Evolutionary conservation across 352 stramenopile genomes (phyloP), one percentile per base, ranked within the genome.

Genomic region (Pythium scleroteichum): DNA sequence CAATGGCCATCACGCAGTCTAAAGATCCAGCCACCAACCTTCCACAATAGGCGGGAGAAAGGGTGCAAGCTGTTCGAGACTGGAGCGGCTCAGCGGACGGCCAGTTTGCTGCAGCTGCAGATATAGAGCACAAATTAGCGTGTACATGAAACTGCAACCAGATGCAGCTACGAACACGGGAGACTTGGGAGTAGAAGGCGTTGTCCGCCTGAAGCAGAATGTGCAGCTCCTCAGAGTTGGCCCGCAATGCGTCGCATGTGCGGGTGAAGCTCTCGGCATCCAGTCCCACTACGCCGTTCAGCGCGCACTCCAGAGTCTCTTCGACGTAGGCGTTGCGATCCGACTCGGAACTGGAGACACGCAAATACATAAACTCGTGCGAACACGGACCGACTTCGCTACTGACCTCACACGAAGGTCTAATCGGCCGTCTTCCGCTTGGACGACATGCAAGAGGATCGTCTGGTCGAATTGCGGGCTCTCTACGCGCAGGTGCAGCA

Each of bases 121-220:
- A 19, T 4, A n/a, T 27, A 40, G 13, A 26, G 23, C 2, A 9
- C 3, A 14, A 47, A 12, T 41, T 4, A 57, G 20, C 17, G 38
- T 45, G 4, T 16, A 6, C 24, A 40, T 19, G 9, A 47, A 4
- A 6, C 13, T 44, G 13, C 38, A 20, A 17, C 38, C 13, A 20
- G 6, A n/a, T 4, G 16, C 23, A 3, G 3, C 16, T 0, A 39
- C 53, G 13, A 63, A 91, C 82, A 53, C 80, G 71, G 19, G 78
- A 44, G 6, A 81, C 76, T 82, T 98, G 90, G 1, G 91, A 98
- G 73, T 99, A 99, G 73, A 99, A 99, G 49, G 98, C 96, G 67
- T 99, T 99, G 71, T 99, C 94, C 5, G 94, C 97, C 32, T 84
- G 62, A 24, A 99, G 88, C 24, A 69, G 86, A 44, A 98, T 82